Evolutionary conservation across 768 basidiomycete genomes (phyloP).

Genomic region (Tricholoma sp.): DNA sequence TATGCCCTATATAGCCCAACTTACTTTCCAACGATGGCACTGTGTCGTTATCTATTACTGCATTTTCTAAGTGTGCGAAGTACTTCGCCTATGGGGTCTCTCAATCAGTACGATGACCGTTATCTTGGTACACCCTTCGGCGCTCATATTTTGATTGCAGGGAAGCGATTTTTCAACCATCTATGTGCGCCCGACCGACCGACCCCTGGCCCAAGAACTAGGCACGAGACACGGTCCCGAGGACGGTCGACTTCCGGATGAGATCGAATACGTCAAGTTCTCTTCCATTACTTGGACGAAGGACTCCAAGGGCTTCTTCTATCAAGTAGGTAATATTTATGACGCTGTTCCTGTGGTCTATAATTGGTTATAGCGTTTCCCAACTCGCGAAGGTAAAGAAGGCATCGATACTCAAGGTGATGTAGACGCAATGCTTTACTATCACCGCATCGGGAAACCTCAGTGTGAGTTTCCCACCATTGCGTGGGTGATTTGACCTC

Average conservation of each 20-base stretch:
- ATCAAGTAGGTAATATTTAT: conserved; percentile 42
- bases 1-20: conserved; percentile 47
- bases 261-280: conserved; percentile 74
- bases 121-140: neutral
- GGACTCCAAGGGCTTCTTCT: conserved; percentile 82
- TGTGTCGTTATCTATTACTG: conserved; percentile 50
- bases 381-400: conserved; percentile 41
- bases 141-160: conserved; percentile 27
- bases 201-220: conserved; percentile 44
- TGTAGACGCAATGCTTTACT: conserved; percentile 68
- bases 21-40: conserved; percentile 69
- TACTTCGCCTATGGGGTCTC: conserved; percentile 78
- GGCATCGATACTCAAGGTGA: conserved; percentile 60
- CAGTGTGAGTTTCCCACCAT: conserved; percentile 43
- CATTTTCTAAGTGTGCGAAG: conserved; percentile 64
- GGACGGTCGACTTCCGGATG: conserved; percentile 54
- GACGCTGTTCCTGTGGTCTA: neutral
- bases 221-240: conserved; percentile 37
- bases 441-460: conserved; percentile 66
- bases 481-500: conserved; percentile 1
- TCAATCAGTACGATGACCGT: conserved; percentile 41
- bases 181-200: conserved; percentile 59
- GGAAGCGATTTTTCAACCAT: conserved; percentile 72
- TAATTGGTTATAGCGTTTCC: conserved; percentile 42
- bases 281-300: conserved; percentile 68